Conservation (phyloP, 805 yeast genomes). For the Pichia ethanolica region DNA sequence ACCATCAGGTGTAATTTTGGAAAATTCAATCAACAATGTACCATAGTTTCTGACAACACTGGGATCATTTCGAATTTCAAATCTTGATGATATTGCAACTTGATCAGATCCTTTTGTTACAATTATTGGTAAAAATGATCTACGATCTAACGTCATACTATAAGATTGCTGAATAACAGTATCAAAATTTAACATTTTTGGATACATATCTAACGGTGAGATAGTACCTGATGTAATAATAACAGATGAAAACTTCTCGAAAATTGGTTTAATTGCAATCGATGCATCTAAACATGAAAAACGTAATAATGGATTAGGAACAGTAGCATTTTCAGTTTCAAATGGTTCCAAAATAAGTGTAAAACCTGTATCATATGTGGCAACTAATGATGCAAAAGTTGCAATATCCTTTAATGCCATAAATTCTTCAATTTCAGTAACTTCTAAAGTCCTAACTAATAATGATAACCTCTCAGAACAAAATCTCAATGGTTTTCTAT, state of each 20-base stretch:
- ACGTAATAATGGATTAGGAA: constrained; percentile 91
- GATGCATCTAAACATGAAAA: constrained; percentile 96
- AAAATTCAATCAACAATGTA: constrained; percentile 79
- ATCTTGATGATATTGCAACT: constrained; percentile 91
- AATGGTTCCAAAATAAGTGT: constrained; percentile 89
- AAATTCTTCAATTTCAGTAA: constrained; percentile 83
- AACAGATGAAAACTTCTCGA: constrained; percentile 86
- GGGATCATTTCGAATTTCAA: constrained; percentile 96
- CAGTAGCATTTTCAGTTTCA: constrained; percentile 88
- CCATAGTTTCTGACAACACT: constrained; percentile 97
- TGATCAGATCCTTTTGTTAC: constrained; percentile 98
- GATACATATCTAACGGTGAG: constrained; percentile 98
- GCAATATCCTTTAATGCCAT: constrained; percentile 92
- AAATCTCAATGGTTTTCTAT: constrained; percentile 81
- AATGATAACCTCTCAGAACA: constrained; percentile 88
- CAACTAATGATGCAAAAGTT: constrained; percentile 90
- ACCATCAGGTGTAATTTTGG: constrained; percentile 97
- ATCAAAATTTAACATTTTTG: constrained; percentile 89
- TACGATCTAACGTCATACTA: constrained; percentile 87
- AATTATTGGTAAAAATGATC: constrained; percentile 90
- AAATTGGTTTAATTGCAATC: constrained; percentile 94
- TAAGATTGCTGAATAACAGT: constrained; percentile 93
- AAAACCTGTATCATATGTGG: constrained; percentile 93
- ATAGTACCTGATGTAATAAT: constrained; percentile 97
- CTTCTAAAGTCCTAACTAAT: constrained; percentile 81